Conservation (phyloP, 495 filamentous ascomycete species). For the Trichodelitschia bisporula region DNA sequence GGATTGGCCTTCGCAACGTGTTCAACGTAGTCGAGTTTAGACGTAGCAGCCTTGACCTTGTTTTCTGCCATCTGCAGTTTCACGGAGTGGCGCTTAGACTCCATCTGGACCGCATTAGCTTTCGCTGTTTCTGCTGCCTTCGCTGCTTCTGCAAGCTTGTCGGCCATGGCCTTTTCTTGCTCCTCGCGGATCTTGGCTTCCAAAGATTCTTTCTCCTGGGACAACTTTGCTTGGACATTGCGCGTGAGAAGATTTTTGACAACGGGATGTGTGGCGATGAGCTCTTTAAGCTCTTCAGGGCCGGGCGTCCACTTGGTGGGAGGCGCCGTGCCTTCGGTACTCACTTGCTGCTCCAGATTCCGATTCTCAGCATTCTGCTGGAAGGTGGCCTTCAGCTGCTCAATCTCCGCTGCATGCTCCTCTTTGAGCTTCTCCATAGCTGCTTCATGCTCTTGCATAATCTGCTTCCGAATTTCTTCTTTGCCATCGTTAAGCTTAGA, state of each 20-base stretch:
- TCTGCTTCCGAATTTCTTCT: constrained; percentile 21
- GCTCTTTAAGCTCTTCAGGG: constrained; percentile 37
- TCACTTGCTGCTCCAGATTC: constrained; percentile 4
- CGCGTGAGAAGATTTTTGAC: constrained; percentile 36
- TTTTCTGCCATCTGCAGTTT: constrained; percentile 65
- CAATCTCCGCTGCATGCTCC: constrained; percentile 36
- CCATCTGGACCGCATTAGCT: constrained; percentile 27
- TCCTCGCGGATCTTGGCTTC: constrained; percentile 11
- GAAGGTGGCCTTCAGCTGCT: constrained; percentile 12
- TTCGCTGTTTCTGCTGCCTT: constrained; percentile 22
- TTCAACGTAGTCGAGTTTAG: constrained; percentile 54
- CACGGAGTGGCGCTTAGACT: constrained; percentile 36
- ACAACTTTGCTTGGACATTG: constrained; percentile 38
- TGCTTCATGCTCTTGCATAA: constrained; percentile 25
- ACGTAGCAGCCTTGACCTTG: constrained; percentile 31
- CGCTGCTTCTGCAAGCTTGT: constrained; percentile 12
- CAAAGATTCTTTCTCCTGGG: constrained; percentile 29
- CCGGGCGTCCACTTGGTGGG: constrained; percentile 12
- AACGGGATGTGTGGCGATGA: constrained; percentile 37
- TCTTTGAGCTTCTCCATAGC: constrained; percentile 38
- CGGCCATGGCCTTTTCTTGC: constrained; percentile 19
- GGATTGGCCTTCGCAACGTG: constrained; percentile 67
- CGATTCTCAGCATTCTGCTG: constrained; percentile 2
- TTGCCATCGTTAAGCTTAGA: constrained; percentile 40
- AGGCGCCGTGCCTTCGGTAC: constrained; percentile 5